phyloP scores from a whole-genome alignment of 805 yeast genomes.

The Cyberlindnera japonica region DNA sequence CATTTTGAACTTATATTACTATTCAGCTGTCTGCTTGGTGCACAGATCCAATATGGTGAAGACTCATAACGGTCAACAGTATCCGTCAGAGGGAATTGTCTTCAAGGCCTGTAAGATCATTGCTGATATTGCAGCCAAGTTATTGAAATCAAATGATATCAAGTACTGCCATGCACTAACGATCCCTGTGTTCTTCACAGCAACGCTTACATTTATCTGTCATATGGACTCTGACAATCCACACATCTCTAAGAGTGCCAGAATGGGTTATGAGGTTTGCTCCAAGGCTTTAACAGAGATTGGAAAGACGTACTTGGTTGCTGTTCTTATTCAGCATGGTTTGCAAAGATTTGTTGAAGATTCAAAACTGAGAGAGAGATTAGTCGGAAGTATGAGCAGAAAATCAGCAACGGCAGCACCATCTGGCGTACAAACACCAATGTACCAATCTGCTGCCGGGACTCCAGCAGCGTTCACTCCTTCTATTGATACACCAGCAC shows the following conservation, averaged over 20 bases:
- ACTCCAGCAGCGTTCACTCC: constrained; percentile 11
- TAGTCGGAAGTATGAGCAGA: constrained; percentile 18
- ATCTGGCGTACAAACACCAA: constrained; percentile 15
- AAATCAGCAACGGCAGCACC: constrained; percentile 15
- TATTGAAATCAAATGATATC: constrained; percentile 47
- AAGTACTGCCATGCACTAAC: constrained; percentile 54
- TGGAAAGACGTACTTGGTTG: constrained; percentile 52
- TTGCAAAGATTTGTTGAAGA: constrained; percentile 42
- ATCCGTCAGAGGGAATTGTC: constrained; percentile 53
- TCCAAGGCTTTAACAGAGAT: constrained; percentile 33
- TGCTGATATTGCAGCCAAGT: constrained; percentile 54
- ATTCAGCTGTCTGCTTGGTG: constrained; percentile 64
- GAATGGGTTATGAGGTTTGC: constrained; percentile 32
- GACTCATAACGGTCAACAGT: constrained; percentile 30
- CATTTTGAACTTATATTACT: constrained; percentile 63
- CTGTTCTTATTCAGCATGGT: constrained; percentile 46
- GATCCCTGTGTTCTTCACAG: constrained; percentile 57
- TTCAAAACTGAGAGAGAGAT: constrained; percentile 24
- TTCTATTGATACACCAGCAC: constrained; percentile 3
- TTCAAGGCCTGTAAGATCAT: constrained; percentile 80
- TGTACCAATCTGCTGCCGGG: constrained; percentile 7
- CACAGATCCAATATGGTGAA: constrained; percentile 65
- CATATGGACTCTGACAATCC: constrained; percentile 46
- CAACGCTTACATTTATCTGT: constrained; percentile 67
- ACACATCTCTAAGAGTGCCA: constrained; percentile 35